Base-by-base conservation (phyloP, 495 filamentous ascomycete species). In the Polyplosphaeria fusca region DNA sequence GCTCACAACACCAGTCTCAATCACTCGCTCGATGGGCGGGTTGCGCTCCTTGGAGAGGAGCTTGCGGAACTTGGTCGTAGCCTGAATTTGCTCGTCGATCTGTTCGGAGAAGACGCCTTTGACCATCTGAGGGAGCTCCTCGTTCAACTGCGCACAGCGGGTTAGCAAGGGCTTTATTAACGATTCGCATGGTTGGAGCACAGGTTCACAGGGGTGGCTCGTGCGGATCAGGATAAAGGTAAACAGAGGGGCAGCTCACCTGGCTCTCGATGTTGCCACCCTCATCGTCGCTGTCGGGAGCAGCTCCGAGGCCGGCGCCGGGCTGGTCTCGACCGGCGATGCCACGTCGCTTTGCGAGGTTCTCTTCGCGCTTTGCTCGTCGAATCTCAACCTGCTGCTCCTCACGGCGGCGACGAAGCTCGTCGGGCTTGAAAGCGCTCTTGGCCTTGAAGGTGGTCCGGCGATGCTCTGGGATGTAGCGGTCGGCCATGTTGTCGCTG, bases 61-160 rank as follows among this genome's bases (percentile, higher is more conserved):
- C 76, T 99, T 99, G 58, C 94, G 79, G 79, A 99, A 99, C 73
- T 96, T 96, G 51, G 94, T 99, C 20, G 94, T 99, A n/a, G 94
- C 92, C 76, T 90, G 85, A 62, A 99, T 99, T 72, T 99, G 94
- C 44, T 86, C 81, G 65, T 99, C 94, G 74, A 99, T 96, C 73
- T 96, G 89, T 28, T 97, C 91, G 58, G 94, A 97, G 78, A 97
- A 96, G 66, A 97, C 94, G 54, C 94, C 94, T 61, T 86, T 79
- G 46, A 97, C 93, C 94, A 99, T 99, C 74, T 91, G 82, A 55
- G 94, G 94, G 66, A 99, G 88, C 68, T 97, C 93, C 72, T 96
- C 91, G 67, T 92, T 95, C 65, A 99, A 82, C 94, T 98, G 73
- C 46, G 69, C 52, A 40, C 16, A 24, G 19, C 28, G n/a, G n/a